Evolutionary conservation across 371 early-diverging fungal species (phyloP).

Genomic region (Rhizomucor miehei): DNA sequence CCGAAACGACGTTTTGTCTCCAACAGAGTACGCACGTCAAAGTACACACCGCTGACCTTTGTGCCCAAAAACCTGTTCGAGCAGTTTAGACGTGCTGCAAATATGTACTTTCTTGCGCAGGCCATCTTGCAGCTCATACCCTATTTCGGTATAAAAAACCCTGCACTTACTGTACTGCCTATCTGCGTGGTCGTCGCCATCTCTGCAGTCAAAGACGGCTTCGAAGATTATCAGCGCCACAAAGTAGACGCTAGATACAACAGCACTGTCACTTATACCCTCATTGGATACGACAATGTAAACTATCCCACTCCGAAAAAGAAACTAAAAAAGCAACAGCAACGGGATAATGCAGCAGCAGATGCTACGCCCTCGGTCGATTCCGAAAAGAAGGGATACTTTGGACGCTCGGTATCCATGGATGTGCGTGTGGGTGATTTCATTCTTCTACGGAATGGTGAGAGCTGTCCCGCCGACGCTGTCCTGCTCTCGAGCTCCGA

Average conservation of each 20-base stretch:
- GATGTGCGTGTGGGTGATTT: constrained; percentile 92
- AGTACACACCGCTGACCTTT: constrained; percentile 91
- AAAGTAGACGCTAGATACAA: constrained; percentile 88
- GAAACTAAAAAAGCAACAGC: background rate
- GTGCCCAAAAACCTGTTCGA: constrained; percentile 95
- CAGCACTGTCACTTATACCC: constrained; percentile 64
- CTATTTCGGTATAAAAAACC: constrained; percentile 71
- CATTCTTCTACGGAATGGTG: constrained; percentile 76
- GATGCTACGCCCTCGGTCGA: no score
- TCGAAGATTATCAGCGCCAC: constrained; percentile 96
- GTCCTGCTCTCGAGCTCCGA: constrained; percentile 80
- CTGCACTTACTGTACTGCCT: constrained; percentile 82
- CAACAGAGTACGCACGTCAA: constrained; percentile 83
- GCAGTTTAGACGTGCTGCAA: constrained; percentile 94
- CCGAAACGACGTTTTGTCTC: constrained; percentile 51
- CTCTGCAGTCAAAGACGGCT: constrained; percentile 93
- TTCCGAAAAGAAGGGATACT: constrained; percentile 13
- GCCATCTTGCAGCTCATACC: constrained; percentile 89
- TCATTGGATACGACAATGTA: constrained; percentile 73
- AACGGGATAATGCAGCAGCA: background rate
- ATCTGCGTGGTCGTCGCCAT: constrained; percentile 84
- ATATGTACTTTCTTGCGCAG: constrained; percentile 94
- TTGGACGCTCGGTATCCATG: constrained; percentile 36
- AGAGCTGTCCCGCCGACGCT: constrained; percentile 91
- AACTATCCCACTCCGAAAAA: constrained; percentile 46